Percentiles rank a stretch among this genome's conserved stretches.
Conservation (phyloP, 1,284 basidiomycete species). For the Tilletiopsis washingtonensis region DNA sequence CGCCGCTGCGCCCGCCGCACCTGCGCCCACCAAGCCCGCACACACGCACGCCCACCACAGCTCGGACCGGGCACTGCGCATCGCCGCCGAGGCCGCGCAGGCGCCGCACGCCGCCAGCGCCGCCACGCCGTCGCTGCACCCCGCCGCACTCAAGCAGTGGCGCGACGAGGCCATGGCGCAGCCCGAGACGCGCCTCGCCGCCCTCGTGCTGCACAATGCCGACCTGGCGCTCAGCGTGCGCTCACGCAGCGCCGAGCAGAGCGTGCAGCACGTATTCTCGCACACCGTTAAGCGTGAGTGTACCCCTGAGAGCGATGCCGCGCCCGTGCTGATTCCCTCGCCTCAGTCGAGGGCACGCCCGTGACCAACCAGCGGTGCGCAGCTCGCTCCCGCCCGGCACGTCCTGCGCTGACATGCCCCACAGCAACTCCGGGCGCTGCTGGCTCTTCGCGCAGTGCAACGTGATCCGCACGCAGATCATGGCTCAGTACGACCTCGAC, state of each 20-base stretch:
- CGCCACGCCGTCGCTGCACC: too few relatives aligned
- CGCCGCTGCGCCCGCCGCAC: too few relatives aligned
- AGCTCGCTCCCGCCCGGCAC: too few relatives aligned
- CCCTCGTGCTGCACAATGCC: conserved; percentile 68
- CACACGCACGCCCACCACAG: too few relatives aligned
- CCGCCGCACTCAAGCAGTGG: conserved; percentile 18
- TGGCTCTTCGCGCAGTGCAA: conserved; percentile 52
- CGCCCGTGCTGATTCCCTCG: neutral
- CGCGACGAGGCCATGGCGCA: conserved; percentile 15
- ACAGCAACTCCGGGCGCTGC: conserved; percentile 14
- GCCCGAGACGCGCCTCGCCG: conserved; percentile 66
- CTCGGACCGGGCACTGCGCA: too few relatives aligned
- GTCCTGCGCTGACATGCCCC: neutral
- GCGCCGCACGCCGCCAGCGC: too few relatives aligned
- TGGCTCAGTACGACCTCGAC: conserved; percentile 73
- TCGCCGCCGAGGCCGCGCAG: too few relatives aligned
- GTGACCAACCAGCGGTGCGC: conserved; percentile 73
- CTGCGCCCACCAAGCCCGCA: too few relatives aligned
- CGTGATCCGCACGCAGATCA: conserved; percentile 71
- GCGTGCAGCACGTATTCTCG: conserved; percentile 77
- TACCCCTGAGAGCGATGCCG: neutral
- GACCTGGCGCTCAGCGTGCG: conserved; percentile 63
- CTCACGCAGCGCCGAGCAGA: conserved; percentile 59
- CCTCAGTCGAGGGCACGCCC: conserved; percentile 65
- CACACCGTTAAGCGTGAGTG: conserved; percentile 50